Percentiles rank a stretch among this genome's conserved stretches.
Conservation (phyloP, 2,329 filamentous ascomycete genomes). For the Cercospora zeae-maydis region DNA sequence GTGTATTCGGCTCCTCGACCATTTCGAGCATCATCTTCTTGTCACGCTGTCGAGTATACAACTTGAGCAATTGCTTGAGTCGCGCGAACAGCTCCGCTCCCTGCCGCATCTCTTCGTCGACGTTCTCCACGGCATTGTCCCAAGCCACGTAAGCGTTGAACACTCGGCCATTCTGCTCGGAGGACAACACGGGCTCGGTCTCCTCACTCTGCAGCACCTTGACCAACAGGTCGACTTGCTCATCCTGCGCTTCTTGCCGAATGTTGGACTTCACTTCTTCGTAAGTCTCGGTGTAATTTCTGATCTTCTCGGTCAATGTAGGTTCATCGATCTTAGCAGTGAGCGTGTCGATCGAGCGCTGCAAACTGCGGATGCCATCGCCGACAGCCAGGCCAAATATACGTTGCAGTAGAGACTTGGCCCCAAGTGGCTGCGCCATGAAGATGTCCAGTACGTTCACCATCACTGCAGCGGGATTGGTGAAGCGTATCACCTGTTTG, state of each 20-base stretch:
- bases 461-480: slow-evolving; percentile 96
- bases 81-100: slow-evolving; percentile 91
- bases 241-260: slow-evolving; percentile 66
- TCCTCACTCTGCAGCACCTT: slow-evolving; percentile 76
- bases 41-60: slow-evolving; percentile 85
- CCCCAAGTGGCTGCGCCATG: slow-evolving; percentile 88
- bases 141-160: slow-evolving; percentile 97
- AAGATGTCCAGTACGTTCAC: slow-evolving; percentile 92
- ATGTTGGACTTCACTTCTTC: slow-evolving; percentile 72
- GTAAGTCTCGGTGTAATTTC: slow-evolving; percentile 70
- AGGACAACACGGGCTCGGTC: slow-evolving; percentile 65
- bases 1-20: slow-evolving; percentile 93
- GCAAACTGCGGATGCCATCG: slow-evolving; percentile 82
- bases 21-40: slow-evolving; percentile 96
- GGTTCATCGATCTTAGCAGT: slow-evolving; percentile 75
- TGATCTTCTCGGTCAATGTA: slow-evolving; percentile 74
- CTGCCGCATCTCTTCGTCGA: slow-evolving; percentile 82
- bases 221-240: slow-evolving; percentile 81
- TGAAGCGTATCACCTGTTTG: slow-evolving; percentile 95
- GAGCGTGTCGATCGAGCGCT: slow-evolving; percentile 79
- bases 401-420: slow-evolving; percentile 83
- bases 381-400: slow-evolving; percentile 90
- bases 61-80: slow-evolving; percentile 89
- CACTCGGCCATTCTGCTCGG: slow-evolving; percentile 74
- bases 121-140: slow-evolving; percentile 88